These are phyloP conservation scores for Pythium grandisporangium DNA, from an alignment of 352 stramenopile genomes.

Conservation along the genomic window DNA sequence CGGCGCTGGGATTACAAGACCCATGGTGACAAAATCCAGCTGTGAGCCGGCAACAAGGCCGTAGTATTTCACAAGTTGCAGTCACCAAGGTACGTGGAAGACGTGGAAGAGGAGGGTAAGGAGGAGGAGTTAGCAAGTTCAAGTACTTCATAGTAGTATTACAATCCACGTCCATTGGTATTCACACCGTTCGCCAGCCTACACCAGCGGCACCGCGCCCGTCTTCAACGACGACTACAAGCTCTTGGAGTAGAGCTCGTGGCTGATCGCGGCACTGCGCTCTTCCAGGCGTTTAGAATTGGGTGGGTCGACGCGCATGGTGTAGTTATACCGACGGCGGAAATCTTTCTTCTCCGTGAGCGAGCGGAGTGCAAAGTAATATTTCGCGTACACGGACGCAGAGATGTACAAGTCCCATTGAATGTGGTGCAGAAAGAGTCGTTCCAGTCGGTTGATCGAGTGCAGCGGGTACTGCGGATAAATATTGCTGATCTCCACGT, in stretches of 20 bases:
- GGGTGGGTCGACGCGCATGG: conserved; percentile 77
- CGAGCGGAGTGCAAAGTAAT: conserved; percentile 97
- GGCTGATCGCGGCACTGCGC: conserved; percentile 63
- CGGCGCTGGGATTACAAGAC: conserved; percentile 80
- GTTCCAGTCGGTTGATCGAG: conserved; percentile 96
- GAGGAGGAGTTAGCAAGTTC: no score
- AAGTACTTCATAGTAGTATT: no score
- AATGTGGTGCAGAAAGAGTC: conserved; percentile 94
- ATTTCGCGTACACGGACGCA: conserved; percentile 93
- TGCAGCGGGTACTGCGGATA: conserved; percentile 98
- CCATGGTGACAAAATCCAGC: conserved; percentile 62
- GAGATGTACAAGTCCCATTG: conserved; percentile 99
- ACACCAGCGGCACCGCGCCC: no score
- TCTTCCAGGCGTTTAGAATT: conserved; percentile 85
- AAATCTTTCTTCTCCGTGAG: conserved; percentile 90
- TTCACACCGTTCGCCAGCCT: no score
- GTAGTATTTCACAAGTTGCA: no score
- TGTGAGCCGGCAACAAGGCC: no score
- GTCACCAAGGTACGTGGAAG: no score
- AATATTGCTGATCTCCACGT: conserved; percentile 96
- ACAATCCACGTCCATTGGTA: no score
- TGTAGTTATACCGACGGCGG: conserved; percentile 85
- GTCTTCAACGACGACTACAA: conserved; percentile 26
- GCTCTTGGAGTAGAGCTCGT: conserved; percentile 83
- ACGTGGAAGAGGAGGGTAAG: no score